Evolutionary conservation across 75 land plant genomes (phyloP), one percentile per base, ranked within the genome.

Genomic region (Sequoia sempervirens): DNA sequence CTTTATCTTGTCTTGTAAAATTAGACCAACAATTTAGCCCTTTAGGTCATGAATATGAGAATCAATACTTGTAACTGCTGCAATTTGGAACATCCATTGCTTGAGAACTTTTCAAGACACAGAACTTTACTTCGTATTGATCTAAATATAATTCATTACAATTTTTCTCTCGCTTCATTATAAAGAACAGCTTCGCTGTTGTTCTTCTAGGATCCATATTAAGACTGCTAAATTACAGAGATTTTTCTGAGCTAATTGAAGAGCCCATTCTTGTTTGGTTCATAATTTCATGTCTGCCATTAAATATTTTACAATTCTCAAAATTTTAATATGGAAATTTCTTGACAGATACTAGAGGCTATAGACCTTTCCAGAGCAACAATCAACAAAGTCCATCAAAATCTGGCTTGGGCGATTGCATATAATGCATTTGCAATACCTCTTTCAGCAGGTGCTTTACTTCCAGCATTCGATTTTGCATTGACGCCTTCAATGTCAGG

Each of bases 401-500:
- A 97, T 85, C 87, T 97, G 43, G 90, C 90, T 45, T 97, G 99
- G 95, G 98, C 99, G 8, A 84, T 97, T 26, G 96, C 96, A 52
- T 97, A 97, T 53, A 97, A 97, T 87, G 84, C 87, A 8, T 86
- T 96, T 56, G 92, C 98, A 2, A 88, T 97, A 15, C 99, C 99
- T 20, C 86, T 97, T 86, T 98, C 99, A 28, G 99, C 99, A n/a
- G 99, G 99, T 15, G 89, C 86, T 7, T 84, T 97, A 61, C 95
- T 96, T 86, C 99, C 99, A 7, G 87, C 85, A 7, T 93, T 85
- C 86, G 94, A 93, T 69, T 96, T 96, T 83, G 93, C 98, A 17
- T 92, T 97, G 89, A 93, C 98, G 64, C 99, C 99, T 41, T 97
- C 99, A 47, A 84, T 96, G 70, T 92, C 98, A 52, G 99, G 98